phyloP scores from a whole-genome alignment of 495 filamentous ascomycete genomes.

The Penicillium coprophilum region DNA sequence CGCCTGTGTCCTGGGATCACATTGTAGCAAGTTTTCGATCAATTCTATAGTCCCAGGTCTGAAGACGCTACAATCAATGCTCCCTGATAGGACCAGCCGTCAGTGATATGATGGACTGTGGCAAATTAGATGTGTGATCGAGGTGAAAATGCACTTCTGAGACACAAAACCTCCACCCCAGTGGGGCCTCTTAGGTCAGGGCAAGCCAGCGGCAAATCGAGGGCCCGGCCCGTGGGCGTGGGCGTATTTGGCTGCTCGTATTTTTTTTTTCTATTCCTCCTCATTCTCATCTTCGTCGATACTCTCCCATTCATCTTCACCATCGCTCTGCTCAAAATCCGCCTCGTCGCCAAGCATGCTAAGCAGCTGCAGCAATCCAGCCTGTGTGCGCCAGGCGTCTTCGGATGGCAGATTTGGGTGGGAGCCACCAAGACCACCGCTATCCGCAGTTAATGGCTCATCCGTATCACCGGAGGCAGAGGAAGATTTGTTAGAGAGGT shows the following conservation, averaged over 20 bases:
- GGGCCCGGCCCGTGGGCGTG: neutral
- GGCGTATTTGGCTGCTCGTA: neutral
- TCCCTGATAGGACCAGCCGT: neutral
- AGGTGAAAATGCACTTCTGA: neutral
- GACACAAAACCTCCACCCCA: neutral
- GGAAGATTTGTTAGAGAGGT: constrained; percentile 10
- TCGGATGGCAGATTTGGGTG: constrained; percentile 10
- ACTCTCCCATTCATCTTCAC: constrained; percentile 22
- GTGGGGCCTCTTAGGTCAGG: neutral
- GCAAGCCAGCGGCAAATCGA: neutral
- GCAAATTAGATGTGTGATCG: neutral
- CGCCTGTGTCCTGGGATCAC: neutral
- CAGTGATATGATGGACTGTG: neutral
- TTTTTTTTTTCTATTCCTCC: neutral
- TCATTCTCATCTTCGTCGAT: constrained; percentile 14
- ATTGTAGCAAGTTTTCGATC: neutral
- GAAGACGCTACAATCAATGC: neutral
- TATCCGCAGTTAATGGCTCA: neutral
- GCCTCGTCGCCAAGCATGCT: constrained; percentile 33
- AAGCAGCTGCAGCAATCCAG: constrained; percentile 31
- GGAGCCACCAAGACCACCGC: constrained; percentile 10
- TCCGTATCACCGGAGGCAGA: neutral
- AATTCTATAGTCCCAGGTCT: neutral
- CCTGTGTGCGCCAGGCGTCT: constrained; percentile 25
- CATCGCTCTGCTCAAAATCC: constrained; percentile 19